Base-by-base conservation (phyloP, 345 rosid species). In the Rhizophora apiculata region DNA sequence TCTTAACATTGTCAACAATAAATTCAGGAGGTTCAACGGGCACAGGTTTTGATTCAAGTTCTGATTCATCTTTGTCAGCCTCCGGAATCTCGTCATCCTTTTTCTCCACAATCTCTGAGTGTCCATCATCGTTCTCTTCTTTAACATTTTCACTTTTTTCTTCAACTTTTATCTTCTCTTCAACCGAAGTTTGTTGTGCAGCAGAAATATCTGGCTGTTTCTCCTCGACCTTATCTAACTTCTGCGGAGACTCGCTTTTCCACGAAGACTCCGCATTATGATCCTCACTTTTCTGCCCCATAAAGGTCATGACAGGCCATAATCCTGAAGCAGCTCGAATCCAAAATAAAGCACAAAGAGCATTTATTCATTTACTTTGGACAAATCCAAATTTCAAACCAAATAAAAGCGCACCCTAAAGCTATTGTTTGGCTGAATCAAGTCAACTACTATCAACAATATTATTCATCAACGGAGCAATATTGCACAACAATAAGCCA, bases 251-350 rank as follows among this genome's bases (percentile, higher is more conserved):
- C 66, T 49, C 81, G 67, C 83, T 68, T 69, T 79, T 72, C 66
- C 59, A 74, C 3, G 80, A 74, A 64, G 86, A 69, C 24, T 73
- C 82, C 20, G 43, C 80, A n/a, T 46, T 63, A 57, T 61, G 70
- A 37, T 85, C 98, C 75, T 82, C 97, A 65, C 79, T 75, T 72
- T 71, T 84, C 36, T 87, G 85, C 64, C 98, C 96, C 85, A 86
- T 85, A 81, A 91, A 87, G 71, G 93, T 59, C 87, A 91, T 85
- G 32, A 89, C 90, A 64, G 96, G 82, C 97, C 97, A 88, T 74
- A 83, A 69, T 71, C 88, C 91, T 13, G 91, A 85, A 74, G 85
- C 88, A 82, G 79, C 19, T 13, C 1, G 22, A 43, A 66, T 36
- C 63, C 49, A 75, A 61, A 56, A 57, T 36, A 9, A 2, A 67